Base-by-base conservation (phyloP, 257 asterid genomes). In the Lycium ferocissimum region DNA sequence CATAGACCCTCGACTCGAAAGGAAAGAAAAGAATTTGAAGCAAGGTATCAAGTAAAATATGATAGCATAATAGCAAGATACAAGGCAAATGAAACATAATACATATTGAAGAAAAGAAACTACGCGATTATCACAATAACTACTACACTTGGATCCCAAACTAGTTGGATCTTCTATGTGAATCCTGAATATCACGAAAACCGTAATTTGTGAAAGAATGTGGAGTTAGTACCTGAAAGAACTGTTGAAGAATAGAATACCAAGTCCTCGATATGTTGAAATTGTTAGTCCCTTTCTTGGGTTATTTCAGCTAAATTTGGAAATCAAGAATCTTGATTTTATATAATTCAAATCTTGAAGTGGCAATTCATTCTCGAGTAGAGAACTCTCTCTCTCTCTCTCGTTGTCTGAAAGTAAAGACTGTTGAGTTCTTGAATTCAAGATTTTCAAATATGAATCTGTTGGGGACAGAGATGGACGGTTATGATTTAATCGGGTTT, bases 221-320 rank as follows among this genome's bases (percentile, higher is more conserved):
- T 15, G 35, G 18, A 56, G 67, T 33, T 37, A 79, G 38, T 84
- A 92, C 98, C 98, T 94, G 93, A 86, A 88, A 73, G 95, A 91
- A 85, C 94, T 91, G 89, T 89, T 87, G 90, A 89, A 85, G 79
- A 93, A 90, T 84, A 93, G 90, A 88, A 88, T 82, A 76, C 97
- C 91, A 37, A 87, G 70, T 37, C 93, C 94, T 17, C 91, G 91
- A 87, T 80, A 85, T 80, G 86, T 86, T 86, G 97, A 91, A 90
- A 93, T 90, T 81, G 89, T 86, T 86, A 53, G 61, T 87, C 84
- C 57, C 86, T 82, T 75, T 75, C 13, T 75, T 47, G 81, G 20
- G 9, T 9, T 62, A 20, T 62, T 66, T 33, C 45, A 26, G 82
- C 65, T 76, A n/a, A 85, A 54, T 69, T 80, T 58, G 56, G 54